Conservation (phyloP, 495 filamentous ascomycete species). For the Podospora comata region DNA sequence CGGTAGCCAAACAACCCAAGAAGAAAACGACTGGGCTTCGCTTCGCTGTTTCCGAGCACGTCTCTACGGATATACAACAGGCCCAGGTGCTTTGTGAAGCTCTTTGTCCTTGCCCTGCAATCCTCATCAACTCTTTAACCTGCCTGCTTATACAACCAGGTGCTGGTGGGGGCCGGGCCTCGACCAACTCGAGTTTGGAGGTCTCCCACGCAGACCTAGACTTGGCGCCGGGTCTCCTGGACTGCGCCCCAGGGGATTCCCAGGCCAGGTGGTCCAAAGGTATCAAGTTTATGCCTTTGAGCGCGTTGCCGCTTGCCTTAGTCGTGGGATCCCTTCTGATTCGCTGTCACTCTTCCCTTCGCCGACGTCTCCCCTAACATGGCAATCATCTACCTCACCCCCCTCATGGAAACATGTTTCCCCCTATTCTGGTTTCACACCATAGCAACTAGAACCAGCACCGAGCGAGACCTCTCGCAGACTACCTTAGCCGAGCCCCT, state of each 20-base stretch:
- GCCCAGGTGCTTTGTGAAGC: not conserved
- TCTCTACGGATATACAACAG: not conserved
- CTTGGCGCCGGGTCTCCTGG: slow-evolving; percentile 12
- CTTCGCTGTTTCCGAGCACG: not conserved
- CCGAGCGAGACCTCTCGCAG: not conserved
- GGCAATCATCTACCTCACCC: not conserved
- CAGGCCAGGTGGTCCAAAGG: not conserved
- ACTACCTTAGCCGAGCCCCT: not conserved
- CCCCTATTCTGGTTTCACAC: not conserved
- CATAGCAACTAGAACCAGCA: not conserved
- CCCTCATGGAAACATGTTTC: not conserved
- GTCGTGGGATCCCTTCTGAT: slow-evolving; percentile 8
- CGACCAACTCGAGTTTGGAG: slow-evolving; percentile 4
- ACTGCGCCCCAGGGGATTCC: slow-evolving; percentile 12
- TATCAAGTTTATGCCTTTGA: slow-evolving; percentile 10
- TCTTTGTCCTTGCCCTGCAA: not conserved
- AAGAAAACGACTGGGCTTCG: not conserved
- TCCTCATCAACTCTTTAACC: not conserved
- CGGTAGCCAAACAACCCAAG: not conserved
- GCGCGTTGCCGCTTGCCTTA: slow-evolving; percentile 13
- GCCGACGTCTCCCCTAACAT: not conserved
- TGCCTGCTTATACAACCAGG: not conserved
- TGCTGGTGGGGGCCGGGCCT: not conserved
- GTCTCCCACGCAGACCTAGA: slow-evolving; percentile 10
- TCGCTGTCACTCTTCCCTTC: slow-evolving; percentile 7